Evolutionary conservation across 495 filamentous ascomycete genomes (phyloP).

Genomic region (Aspergillus indologenus): DNA sequence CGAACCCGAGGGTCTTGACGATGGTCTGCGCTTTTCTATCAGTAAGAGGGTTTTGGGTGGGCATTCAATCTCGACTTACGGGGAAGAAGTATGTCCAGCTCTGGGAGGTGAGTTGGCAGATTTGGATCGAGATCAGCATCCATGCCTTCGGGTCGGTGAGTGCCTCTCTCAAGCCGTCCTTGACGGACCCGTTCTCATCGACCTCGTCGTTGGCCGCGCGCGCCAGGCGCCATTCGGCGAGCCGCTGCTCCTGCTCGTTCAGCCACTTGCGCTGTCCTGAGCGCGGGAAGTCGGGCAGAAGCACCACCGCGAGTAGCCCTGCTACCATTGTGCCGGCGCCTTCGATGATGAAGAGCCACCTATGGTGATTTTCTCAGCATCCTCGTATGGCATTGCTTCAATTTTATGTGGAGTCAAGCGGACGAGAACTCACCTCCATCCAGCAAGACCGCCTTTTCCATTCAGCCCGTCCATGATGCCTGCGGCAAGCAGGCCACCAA

Average conservation of each 20-base stretch:
- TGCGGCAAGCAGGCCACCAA: constrained; percentile 22
- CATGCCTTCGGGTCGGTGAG: constrained; percentile 27
- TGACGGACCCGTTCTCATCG: constrained; percentile 19
- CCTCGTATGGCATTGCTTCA: no score
- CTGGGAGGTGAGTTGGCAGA: constrained; percentile 25
- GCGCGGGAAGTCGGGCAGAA: constrained; percentile 22
- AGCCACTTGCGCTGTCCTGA: constrained; percentile 23
- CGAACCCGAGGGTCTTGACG: constrained; percentile 30
- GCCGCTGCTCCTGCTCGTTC: constrained; percentile 19
- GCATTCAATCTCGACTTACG: background rate
- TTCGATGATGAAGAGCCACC: constrained; percentile 25
- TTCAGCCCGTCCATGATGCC: constrained; percentile 20
- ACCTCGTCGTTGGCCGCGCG: constrained; percentile 17
- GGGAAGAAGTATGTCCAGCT: constrained; percentile 27
- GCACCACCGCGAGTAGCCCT: constrained; percentile 16
- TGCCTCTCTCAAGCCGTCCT: constrained; percentile 21
- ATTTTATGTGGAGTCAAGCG: background rate
- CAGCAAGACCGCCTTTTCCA: constrained; percentile 17
- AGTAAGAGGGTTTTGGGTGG: background rate
- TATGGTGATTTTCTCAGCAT: background rate
- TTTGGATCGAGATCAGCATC: constrained; percentile 22
- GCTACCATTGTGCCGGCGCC: constrained; percentile 24
- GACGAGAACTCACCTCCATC: constrained; percentile 25
- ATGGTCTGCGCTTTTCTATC: constrained; percentile 19
- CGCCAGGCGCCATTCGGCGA: constrained; percentile 17